Base-by-base conservation (phyloP, 2,329 filamentous ascomycete genomes). In the Bipolaris oryzae region DNA sequence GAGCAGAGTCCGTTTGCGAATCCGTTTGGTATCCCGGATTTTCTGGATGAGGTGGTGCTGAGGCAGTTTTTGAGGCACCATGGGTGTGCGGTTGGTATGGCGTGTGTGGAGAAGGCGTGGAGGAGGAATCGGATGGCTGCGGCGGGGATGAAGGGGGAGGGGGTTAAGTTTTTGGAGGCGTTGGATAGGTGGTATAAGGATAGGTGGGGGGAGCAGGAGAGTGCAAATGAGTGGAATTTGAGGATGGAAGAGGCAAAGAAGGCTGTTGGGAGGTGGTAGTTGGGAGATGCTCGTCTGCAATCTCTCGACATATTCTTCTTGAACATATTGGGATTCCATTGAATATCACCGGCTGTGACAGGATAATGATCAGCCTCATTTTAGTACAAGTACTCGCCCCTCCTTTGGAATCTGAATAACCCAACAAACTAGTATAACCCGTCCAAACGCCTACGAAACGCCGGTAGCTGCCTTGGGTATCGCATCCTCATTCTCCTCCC, bases 231-330 rank as follows among this genome's bases (percentile, higher is more conserved):
- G 10, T 62, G 55, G 55, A 20, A 53, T 9, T 5, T 11, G 21
- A 34, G 34, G 20, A 56, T 64, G 50, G 34, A 28, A 5, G 37
- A 15, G 16, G 46, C 39, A 1, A 47, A 38, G 23, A 41, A 20
- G 18, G 42, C 44, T 20, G 18, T 64, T 13, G 48, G 50, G 16
- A 50, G 20, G 45, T 64, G 59, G 62, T 56, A 42, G 5, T 41
- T 3, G 11, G 5, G 15, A 18, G 23, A n/a, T 18, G 6, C 37
- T 15, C 6, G 5, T 37, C 3, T 37, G 28, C 13, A 31, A 3
- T 10, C 28, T 31, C 34, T 7, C 7, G 16, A 37, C 13, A 7
- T 37, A 16, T 37, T 37, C 34, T 31, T 31, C 4, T 31, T 31
- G 10, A 10, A 10, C 28, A 10, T 10, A 11, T 0, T 1, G 28